A percentile compares a stretch with the other conserved stretches of the same genome.
Conservation (phyloP, 805 yeast genomes). For the Candida orba region DNA sequence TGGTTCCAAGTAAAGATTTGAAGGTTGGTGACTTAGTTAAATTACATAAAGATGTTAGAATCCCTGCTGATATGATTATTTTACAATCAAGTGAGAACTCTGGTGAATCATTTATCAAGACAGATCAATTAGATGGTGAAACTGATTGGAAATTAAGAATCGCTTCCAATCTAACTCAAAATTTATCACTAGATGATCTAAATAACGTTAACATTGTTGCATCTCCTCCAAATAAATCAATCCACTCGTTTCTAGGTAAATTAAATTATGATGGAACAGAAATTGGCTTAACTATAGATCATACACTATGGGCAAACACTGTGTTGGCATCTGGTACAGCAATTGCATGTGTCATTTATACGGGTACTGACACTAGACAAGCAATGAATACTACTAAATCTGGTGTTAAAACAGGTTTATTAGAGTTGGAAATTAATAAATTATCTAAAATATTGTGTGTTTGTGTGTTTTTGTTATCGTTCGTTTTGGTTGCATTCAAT, state of each 20-base stretch:
- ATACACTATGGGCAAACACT: slow-evolving; percentile 97
- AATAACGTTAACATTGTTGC: slow-evolving; percentile 54
- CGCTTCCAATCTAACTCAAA: slow-evolving; percentile 70
- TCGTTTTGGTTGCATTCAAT: slow-evolving; percentile 70
- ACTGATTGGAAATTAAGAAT: slow-evolving; percentile 96
- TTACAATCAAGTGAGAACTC: slow-evolving; percentile 72
- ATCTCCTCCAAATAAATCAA: slow-evolving; percentile 77
- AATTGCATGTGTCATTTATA: slow-evolving; percentile 79
- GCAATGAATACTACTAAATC: slow-evolving; percentile 86
- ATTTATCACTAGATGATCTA: slow-evolving; percentile 41
- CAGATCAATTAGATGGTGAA: slow-evolving; percentile 98
- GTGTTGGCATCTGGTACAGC: slow-evolving; percentile 93
- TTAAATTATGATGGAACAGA: slow-evolving; percentile 51
- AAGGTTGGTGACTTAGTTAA: slow-evolving; percentile 82
- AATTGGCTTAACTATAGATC: slow-evolving; percentile 72
- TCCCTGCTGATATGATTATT: slow-evolving; percentile 90
- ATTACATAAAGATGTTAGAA: slow-evolving; percentile 71
- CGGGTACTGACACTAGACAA: slow-evolving; percentile 92
- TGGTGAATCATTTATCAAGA: slow-evolving; percentile 90
- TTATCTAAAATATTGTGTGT: slow-evolving; percentile 83
- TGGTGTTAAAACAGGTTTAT: slow-evolving; percentile 81
- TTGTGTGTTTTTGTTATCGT: slow-evolving; percentile 73
- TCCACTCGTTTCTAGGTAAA: slow-evolving; percentile 76
- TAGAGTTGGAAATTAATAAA: slow-evolving; percentile 85
- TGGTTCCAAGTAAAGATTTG: slow-evolving; percentile 52